Conservation (phyloP, 441 rosid species). For the Populus trichocarpa region DNA sequence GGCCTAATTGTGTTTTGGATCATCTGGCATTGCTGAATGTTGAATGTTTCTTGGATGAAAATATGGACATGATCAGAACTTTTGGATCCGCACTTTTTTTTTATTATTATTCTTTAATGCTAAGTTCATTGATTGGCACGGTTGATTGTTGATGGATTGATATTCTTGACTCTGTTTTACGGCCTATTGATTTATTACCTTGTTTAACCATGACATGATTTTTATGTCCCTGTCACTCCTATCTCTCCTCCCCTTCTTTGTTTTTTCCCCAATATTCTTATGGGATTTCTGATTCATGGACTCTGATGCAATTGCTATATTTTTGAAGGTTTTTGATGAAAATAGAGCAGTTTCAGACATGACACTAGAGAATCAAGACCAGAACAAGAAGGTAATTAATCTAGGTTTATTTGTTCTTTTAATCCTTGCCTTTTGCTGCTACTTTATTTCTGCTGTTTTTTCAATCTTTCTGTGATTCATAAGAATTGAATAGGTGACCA, state of each 20-base stretch:
- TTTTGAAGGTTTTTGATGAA: conserved; percentile 13
- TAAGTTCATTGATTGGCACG: not conserved
- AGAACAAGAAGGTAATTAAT: conserved; percentile 29
- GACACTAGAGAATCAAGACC: conserved; percentile 35
- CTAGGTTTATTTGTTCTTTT: not conserved
- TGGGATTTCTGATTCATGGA: not conserved
- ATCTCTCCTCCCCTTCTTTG: not conserved
- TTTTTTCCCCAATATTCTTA: not conserved
- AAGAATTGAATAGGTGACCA: not conserved
- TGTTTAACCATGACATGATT: not conserved
- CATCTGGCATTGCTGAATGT: not conserved
- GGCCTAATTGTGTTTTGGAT: not conserved
- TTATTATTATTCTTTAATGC: too few relatives aligned
- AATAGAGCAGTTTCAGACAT: conserved; percentile 13
- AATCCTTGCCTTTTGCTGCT: not conserved
- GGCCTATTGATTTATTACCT: not conserved
- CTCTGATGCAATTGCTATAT: not conserved
- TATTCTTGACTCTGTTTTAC: not conserved
- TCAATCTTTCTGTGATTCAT: not conserved
- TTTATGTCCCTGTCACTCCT: not conserved
- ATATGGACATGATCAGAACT: not conserved
- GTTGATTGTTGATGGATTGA: not conserved
- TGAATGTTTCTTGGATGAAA: not conserved
- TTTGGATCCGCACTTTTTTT: not conserved
- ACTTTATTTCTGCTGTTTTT: not conserved